Evolutionary conservation across 169 alveolate genomes (phyloP).

Genomic region (Cryptosporidium bovis): DNA sequence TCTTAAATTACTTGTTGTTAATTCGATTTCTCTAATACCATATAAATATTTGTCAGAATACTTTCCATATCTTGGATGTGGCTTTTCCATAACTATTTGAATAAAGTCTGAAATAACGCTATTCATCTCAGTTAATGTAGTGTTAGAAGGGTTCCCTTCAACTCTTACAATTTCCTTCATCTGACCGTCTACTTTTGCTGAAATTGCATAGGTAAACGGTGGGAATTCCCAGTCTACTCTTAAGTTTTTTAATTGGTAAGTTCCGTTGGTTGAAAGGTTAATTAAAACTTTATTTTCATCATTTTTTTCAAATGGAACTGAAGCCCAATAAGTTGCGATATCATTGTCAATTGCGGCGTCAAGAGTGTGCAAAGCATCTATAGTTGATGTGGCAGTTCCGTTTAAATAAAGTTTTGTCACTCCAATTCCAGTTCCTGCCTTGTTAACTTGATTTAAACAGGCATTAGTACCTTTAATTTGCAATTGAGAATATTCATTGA

Average conservation of each 20-base stretch:
- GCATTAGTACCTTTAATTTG: conserved; percentile 87
- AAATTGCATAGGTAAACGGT: conserved; percentile 86
- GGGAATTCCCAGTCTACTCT: conserved; percentile 91
- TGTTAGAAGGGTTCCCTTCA: conserved; percentile 66
- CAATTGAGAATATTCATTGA: conserved; percentile 88
- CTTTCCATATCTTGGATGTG: conserved; percentile 88
- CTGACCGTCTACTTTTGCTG: conserved; percentile 83
- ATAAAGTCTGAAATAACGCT: conserved; percentile 68
- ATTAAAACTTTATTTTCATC: conserved; percentile 77
- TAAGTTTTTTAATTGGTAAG: conserved; percentile 58
- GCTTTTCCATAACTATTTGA: conserved; percentile 85
- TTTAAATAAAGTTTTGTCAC: conserved; percentile 82
- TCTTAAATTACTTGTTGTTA: conserved; percentile 85
- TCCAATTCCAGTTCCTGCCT: conserved; percentile 89
- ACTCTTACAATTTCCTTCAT: conserved; percentile 33
- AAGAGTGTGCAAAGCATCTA: conserved; percentile 80
- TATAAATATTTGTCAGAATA: conserved; percentile 83
- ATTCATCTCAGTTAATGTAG: conserved; percentile 55
- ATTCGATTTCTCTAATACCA: conserved; percentile 87
- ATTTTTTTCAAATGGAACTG: conserved; percentile 83
- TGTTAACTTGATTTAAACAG: conserved; percentile 88
- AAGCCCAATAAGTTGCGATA: conserved; percentile 87
- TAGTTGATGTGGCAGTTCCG: conserved; percentile 80
- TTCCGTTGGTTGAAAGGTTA: conserved; percentile 34
- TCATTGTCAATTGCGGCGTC: conserved; percentile 87